Conservation (phyloP, 2,329 filamentous ascomycete species). For the Exophiala lecanii-corni region DNA sequence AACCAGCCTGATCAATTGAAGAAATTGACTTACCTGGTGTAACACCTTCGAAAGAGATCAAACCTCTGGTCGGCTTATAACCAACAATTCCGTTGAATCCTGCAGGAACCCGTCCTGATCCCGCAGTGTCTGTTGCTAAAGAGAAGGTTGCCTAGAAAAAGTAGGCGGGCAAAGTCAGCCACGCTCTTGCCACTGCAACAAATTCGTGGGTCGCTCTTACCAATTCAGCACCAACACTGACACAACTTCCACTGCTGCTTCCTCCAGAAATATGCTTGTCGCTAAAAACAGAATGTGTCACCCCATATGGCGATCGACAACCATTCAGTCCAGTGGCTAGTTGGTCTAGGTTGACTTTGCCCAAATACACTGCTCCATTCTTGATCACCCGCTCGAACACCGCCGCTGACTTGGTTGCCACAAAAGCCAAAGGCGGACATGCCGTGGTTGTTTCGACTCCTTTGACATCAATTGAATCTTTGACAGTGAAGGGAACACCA, state of each 20-base stretch:
- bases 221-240: constrained; percentile 50
- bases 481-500: constrained; percentile 47
- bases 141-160: constrained; percentile 41
- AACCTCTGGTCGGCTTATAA: constrained; percentile 28
- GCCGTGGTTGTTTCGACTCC: constrained; percentile 45
- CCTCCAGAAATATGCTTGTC: constrained; percentile 52
- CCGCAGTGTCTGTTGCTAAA: constrained; percentile 39
- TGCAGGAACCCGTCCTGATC: constrained; percentile 28
- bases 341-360: constrained; percentile 58
- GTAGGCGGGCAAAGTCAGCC: too few relatives aligned
- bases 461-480: constrained; percentile 46
- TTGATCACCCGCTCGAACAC: constrained; percentile 46
- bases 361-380: constrained; percentile 53
- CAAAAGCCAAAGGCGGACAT: constrained; percentile 45
- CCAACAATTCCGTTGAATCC: constrained; percentile 29
- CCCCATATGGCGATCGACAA: constrained; percentile 55
- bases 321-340: constrained; percentile 59
- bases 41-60: constrained; percentile 26
- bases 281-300: constrained; percentile 48
- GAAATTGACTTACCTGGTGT: constrained; percentile 14
- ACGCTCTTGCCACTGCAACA: neutral
- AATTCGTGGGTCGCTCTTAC: constrained; percentile 28
- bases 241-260: constrained; percentile 53
- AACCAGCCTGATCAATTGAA: neutral
- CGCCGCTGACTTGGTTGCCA: constrained; percentile 43